Evolutionary conservation across 176 grass and related monocot species (phyloP).

Genomic region (Oryza officinalis): DNA sequence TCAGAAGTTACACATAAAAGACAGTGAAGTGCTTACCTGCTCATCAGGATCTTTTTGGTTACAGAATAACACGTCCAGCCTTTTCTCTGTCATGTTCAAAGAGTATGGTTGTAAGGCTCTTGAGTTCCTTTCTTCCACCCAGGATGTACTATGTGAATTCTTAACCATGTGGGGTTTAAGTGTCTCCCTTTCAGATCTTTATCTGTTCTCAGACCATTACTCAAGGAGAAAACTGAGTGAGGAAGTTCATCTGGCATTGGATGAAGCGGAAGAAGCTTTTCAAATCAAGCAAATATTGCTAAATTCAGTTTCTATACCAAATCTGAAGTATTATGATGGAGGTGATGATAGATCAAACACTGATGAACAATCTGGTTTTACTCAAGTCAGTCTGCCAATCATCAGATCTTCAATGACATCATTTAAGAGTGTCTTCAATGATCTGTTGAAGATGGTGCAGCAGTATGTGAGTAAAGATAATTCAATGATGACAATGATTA

Average conservation of each 20-base stretch:
- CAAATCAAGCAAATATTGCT: conserved; percentile 60
- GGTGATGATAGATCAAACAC: conserved; percentile 40
- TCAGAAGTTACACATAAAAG: conserved; percentile 45
- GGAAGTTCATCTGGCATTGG: conserved; percentile 61
- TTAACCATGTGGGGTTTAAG: conserved; percentile 69
- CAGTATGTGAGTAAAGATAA: conserved; percentile 65
- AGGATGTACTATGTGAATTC: conserved; percentile 84
- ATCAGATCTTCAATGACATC: conserved; percentile 61
- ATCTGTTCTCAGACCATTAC: conserved; percentile 62
- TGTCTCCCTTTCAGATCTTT: conserved; percentile 83
- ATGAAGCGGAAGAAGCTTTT: conserved; percentile 81
- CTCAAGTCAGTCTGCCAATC: conserved; percentile 38
- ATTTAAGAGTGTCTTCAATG: conserved; percentile 84
- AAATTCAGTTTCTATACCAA: conserved; percentile 51
- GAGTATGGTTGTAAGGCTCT: conserved; percentile 58
- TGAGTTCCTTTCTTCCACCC: conserved; percentile 61
- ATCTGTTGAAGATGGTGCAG: conserved; percentile 62
- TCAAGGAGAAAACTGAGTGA: conserved; percentile 61
- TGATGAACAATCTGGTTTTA: conserved; percentile 33
- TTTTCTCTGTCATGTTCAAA: conserved; percentile 72
- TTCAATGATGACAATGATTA: conserved; percentile 82
- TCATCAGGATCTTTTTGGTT: conserved; percentile 58
- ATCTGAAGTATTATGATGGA: conserved; percentile 53
- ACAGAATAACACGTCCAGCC: conserved; percentile 50
- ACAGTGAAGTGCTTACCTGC: conserved; percentile 58